Evolutionary conservation across 495 filamentous ascomycete species (phyloP).

Genomic region (Penicillium manginii): DNA sequence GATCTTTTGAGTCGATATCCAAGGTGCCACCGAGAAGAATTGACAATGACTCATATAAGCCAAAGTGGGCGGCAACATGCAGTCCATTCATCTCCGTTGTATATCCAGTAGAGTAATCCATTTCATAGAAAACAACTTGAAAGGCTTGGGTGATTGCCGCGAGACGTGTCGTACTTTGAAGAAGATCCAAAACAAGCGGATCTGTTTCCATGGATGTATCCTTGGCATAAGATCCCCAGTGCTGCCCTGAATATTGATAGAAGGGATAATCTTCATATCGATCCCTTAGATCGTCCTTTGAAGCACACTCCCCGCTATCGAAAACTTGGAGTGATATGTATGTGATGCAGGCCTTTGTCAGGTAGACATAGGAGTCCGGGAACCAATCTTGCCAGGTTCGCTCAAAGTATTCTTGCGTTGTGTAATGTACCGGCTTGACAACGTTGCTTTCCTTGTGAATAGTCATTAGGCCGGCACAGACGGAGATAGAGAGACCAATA

Average conservation of each 20-base stretch:
- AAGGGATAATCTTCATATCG: background rate
- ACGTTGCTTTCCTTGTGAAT: slow-evolving; percentile 2
- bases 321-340: background rate
- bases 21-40: background rate
- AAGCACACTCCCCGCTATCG: background rate
- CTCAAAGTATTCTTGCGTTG: background rate
- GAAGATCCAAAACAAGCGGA: background rate
- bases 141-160: background rate
- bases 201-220: background rate
- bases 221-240: background rate
- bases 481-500: background rate
- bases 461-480: background rate
- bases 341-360: background rate
- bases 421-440: background rate
- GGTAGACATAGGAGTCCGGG: background rate
- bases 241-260: background rate
- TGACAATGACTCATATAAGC: background rate
- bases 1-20: background rate
- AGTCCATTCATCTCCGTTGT: background rate
- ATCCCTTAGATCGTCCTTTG: background rate
- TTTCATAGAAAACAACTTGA: no score
- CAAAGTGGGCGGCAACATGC: background rate
- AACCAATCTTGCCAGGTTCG: background rate
- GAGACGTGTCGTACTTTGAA: background rate
- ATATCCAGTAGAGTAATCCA: no score